Conservation (phyloP, 768 basidiomycete genomes). For the Pluteus cervinus region DNA sequence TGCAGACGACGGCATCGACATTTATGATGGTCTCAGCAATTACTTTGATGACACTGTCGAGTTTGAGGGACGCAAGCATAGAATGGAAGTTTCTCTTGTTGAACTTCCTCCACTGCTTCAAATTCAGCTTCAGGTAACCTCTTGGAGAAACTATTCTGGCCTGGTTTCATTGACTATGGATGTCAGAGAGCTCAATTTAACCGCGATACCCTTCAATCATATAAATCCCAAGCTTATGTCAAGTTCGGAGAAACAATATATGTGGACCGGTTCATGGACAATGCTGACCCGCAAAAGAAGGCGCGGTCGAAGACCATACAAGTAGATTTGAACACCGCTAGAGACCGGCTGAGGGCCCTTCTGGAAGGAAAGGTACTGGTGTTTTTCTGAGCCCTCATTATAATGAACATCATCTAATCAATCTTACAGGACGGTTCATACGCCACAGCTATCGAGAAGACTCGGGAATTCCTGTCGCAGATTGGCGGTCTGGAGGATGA, state of each 20-base stretch:
- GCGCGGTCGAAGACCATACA: slow-evolving; percentile 67
- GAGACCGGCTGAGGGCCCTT: slow-evolving; percentile 64
- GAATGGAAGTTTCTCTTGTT: slow-evolving; percentile 82
- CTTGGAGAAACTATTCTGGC: neutral
- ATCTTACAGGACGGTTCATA: slow-evolving; percentile 55
- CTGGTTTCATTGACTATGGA: slow-evolving; percentile 7
- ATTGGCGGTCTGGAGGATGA: slow-evolving; percentile 37
- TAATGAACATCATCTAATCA: slow-evolving; percentile 5
- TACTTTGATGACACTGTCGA: slow-evolving; percentile 91
- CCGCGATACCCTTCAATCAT: slow-evolving; percentile 82
- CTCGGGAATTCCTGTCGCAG: slow-evolving; percentile 50
- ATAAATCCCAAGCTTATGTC: slow-evolving; percentile 95
- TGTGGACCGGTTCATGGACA: slow-evolving; percentile 89
- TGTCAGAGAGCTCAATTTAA: slow-evolving; percentile 89
- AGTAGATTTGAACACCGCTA: slow-evolving; percentile 49
- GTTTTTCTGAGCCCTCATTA: neutral
- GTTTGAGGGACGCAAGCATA: slow-evolving; percentile 78
- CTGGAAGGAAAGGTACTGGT: slow-evolving; percentile 63
- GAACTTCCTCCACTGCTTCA: slow-evolving; percentile 89
- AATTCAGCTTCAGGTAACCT: slow-evolving; percentile 85
- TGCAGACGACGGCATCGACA: slow-evolving; percentile 78
- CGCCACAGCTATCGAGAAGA: slow-evolving; percentile 46
- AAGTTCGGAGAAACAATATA: slow-evolving; percentile 82
- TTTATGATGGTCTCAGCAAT: slow-evolving; percentile 89
- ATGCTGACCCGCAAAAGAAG: slow-evolving; percentile 66